These are phyloP conservation scores for Tetratostichococcus sp. DNA, from an alignment of 139 green algal species.

Conservation along the genomic window DNA sequence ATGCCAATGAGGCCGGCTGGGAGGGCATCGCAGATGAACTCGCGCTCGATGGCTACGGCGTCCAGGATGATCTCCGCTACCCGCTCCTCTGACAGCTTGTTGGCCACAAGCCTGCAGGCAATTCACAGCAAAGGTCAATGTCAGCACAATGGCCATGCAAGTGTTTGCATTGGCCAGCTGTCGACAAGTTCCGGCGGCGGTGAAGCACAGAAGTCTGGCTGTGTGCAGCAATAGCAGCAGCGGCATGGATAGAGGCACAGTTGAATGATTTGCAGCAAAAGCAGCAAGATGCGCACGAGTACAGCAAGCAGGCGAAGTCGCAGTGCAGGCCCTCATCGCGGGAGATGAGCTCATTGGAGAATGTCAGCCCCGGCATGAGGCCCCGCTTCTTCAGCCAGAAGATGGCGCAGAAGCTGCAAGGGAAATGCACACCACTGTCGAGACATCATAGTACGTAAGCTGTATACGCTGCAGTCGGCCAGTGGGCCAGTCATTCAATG, in stretches of 20 bases:
- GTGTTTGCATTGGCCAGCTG: too few relatives aligned
- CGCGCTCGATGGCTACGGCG: constrained; percentile 91
- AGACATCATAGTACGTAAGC: too few relatives aligned
- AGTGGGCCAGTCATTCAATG: too few relatives aligned
- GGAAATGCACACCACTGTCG: too few relatives aligned
- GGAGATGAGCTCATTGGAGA: constrained; percentile 98
- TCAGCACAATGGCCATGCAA: too few relatives aligned
- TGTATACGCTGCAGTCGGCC: too few relatives aligned
- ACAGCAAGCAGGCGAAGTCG: constrained; percentile 97
- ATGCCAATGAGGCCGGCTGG: constrained; percentile 86
- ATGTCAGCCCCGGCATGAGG: constrained; percentile 96
- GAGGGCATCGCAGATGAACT: constrained; percentile 90
- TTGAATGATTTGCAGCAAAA: too few relatives aligned
- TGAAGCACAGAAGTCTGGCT: too few relatives aligned
- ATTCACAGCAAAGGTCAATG: too few relatives aligned
- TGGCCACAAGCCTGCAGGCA: constrained; percentile 67
- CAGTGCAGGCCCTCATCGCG: constrained; percentile 97
- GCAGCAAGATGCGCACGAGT: constrained; percentile 55
- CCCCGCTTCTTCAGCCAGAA: constrained; percentile 99
- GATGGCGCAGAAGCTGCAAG: constrained; percentile 91
- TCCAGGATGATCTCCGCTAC: constrained; percentile 79
- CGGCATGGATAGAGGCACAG: not conserved
- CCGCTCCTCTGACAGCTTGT: constrained; percentile 60
- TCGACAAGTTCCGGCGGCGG: too few relatives aligned
- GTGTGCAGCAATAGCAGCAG: too few relatives aligned